Evolutionary conservation across 768 basidiomycete species (phyloP), one percentile per base, ranked within the genome.

Genomic region (Hydnomerulius pinastri): DNA sequence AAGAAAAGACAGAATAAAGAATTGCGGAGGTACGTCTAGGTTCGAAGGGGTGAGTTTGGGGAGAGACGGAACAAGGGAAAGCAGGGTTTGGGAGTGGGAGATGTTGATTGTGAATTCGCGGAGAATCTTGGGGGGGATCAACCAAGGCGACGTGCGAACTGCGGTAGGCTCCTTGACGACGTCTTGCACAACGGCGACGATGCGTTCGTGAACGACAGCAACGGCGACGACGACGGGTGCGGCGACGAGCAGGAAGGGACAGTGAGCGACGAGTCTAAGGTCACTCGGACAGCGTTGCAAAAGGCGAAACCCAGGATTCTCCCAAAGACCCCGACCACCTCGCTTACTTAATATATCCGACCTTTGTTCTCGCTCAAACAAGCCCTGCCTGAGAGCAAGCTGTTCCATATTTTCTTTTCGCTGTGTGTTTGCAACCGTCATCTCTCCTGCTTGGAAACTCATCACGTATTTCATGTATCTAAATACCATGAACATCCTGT

Each of bases 301-400:
- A 68, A 66, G 39, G 53, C 50, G 55, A 67, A 62, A 64, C 60
- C 48, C 63, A 51, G 57, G 60, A 64, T 64, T 68, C 66, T 70
- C 68, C 29, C 68, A 66, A 67, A 64, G 67, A 70, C 68, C 58
- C 62, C 55, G 37, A 6, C 28, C 9, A 70, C 57, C 8, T 12
- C 1, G 2, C 11, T 67, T 55, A 62, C n/a, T 28, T 68, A 68
- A 49, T 63, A 57, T 49, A 28, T 20, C 11, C 11, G 27, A 27
- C 46, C 46, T 38, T 24, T 13, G 38, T 17, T 15, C 18, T 27
- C 53, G 43, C 53, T 50, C 46, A 41, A 17, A 23, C 20, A 41
- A 40, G 29, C 29, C 46, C 38, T 18, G 33, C n/a, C 36, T 33
- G 37, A 24, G 35, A 35, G n/a, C n/a, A n/a, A n/a, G n/a, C n/a